Evolutionary conservation across 2,329 filamentous ascomycete species (phyloP).

Genomic region (Trichoderma sp.): DNA sequence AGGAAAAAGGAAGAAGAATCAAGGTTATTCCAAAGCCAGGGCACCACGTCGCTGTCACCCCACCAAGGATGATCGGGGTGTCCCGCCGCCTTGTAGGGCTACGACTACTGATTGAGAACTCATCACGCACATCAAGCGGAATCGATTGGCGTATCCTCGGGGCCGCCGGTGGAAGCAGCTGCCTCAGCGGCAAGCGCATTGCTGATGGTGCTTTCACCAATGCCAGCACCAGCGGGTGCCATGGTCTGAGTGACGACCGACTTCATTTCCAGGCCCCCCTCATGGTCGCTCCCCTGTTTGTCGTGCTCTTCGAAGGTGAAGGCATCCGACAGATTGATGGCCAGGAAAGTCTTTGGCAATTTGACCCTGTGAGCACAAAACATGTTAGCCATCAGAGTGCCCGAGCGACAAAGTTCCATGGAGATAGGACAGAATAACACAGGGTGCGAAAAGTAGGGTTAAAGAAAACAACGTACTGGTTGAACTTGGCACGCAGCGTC

Average conservation of each 20-base stretch:
- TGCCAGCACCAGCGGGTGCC: conserved; percentile 29
- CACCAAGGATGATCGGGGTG: neutral
- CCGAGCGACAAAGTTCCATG: neutral
- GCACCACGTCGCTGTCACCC: neutral
- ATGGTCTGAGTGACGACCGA: conserved; percentile 38
- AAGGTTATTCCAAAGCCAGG: conserved; percentile 1
- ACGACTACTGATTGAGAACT: neutral
- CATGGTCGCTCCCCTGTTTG: conserved; percentile 51
- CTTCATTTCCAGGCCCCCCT: conserved; percentile 53
- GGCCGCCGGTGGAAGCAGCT: conserved; percentile 18
- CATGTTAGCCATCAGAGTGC: neutral
- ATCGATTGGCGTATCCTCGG: conserved; percentile 31
- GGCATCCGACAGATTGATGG: conserved; percentile 65
- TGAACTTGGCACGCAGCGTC: conserved; percentile 90
- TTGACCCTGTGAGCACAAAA: conserved; percentile 55
- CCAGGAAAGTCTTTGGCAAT: conserved; percentile 66
- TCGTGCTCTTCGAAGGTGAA: conserved; percentile 62
- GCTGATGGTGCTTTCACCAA: conserved; percentile 11
- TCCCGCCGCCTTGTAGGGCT: conserved; percentile 9
- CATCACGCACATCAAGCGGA: conserved; percentile 22
- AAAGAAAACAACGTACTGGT: conserved; percentile 65
- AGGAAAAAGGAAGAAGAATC: neutral
- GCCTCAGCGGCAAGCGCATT: conserved; percentile 14
- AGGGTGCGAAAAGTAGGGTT: neutral
- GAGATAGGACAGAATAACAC: neutral